Evolutionary conservation across 352 stramenopile species (phyloP), one percentile per base, ranked within the genome.

Genomic region (Phytophthora europaea): DNA sequence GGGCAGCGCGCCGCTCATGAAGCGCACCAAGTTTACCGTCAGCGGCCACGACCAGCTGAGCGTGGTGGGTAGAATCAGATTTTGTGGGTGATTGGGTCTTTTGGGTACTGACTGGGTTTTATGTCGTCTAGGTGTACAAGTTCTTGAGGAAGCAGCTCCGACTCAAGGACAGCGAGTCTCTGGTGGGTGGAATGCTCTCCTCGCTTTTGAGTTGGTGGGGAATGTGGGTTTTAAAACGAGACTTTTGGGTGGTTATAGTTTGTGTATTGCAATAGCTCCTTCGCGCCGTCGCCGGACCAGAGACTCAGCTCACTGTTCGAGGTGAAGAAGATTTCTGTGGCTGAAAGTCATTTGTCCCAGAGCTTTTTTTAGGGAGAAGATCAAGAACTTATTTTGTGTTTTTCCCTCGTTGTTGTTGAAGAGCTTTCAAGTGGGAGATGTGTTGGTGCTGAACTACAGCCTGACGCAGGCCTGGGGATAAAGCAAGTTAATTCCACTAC

Each of bases 231-330:
- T 38, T 18, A 52, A 13, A 36, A 22, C 6, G 13, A n/a, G 12
- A 16, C 10, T 15, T 43, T 15, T 43, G 34, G 34, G 34, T 52
- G 26, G 2, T 0, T 72, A 45, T 65, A 96, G 89, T 94, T 96
- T 79, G 86, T 96, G 48, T 96, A 95, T 69, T 96, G 89, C 82
- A 96, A 96, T 69, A 94, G 86, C 70, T 92, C 89, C 34, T 96
- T 96, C 63, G 88, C 89, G 18, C 89, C 89, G n/a, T 93, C 86
- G 4, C 89, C 88, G 4, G 89, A 94, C 52, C 89, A 96, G 57
- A 87, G 86, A 58, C 76, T 96, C 38, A 92, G 77, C 50, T 87
- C 89, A 57, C 75, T 96, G 36, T 93, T 85, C 62, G 87, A 93
- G 81, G 89, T 96, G 40, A 22, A n/a, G 15, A 50, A 20, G 9